These are phyloP conservation scores for Wickerhamomyces tratensis DNA, from an alignment of 805 yeast genomes.

Conservation along the genomic window DNA sequence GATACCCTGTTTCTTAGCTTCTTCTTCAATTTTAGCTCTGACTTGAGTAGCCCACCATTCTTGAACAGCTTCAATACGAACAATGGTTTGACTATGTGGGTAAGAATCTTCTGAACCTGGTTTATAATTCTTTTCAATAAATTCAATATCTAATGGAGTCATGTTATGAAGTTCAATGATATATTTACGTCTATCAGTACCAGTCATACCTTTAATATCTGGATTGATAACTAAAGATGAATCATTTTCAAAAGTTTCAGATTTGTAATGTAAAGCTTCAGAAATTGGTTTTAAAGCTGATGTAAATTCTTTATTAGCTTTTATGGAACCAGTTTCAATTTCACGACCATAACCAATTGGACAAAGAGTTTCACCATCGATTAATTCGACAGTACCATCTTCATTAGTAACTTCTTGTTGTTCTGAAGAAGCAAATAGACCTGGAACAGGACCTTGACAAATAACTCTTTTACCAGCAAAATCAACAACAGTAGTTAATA, in stretches of 20 bases:
- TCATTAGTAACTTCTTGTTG: conserved; percentile 27
- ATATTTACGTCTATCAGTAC: conserved; percentile 79
- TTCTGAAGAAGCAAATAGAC: conserved; percentile 36
- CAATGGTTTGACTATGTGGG: conserved; percentile 71
- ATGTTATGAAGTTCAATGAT: conserved; percentile 77
- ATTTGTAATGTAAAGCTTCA: conserved; percentile 68
- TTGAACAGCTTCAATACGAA: conserved; percentile 84
- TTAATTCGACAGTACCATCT: conserved; percentile 26
- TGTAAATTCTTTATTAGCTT: conserved; percentile 42
- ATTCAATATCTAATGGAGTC: conserved; percentile 76
- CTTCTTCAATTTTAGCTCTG: conserved; percentile 27
- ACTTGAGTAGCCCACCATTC: conserved; percentile 79
- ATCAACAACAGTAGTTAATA: conserved; percentile 82
- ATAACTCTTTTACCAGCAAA: conserved; percentile 81
- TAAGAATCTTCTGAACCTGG: conserved; percentile 34
- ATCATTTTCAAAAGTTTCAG: conserved; percentile 41
- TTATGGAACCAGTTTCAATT: conserved; percentile 44
- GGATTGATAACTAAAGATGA: conserved; percentile 55
- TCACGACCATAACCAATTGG: conserved; percentile 53
- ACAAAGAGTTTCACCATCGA: conserved; percentile 18
- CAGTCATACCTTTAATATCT: conserved; percentile 77
- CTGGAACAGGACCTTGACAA: conserved; percentile 96
- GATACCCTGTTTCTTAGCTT: conserved; percentile 19
- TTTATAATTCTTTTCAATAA: conserved; percentile 49
- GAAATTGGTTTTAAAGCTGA: conserved; percentile 51